A percentile compares a stretch with the other conserved stretches of the same genome.
Evolutionary conservation across 768 basidiomycete species (phyloP).

Genomic region (Neoboletus magnificus): DNA sequence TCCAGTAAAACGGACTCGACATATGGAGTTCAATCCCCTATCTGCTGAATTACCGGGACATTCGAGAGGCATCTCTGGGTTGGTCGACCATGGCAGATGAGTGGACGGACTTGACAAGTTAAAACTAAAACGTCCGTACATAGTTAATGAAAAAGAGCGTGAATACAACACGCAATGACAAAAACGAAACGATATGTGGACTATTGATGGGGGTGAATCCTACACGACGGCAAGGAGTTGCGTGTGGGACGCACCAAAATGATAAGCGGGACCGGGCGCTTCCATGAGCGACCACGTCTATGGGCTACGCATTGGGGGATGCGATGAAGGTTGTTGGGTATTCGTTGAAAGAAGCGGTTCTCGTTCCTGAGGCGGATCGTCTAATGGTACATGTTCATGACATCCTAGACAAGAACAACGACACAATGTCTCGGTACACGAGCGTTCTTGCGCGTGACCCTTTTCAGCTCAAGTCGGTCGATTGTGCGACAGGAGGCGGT

Average conservation of each 20-base stretch:
- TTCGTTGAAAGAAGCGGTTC: conserved; percentile 17
- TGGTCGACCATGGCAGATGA: not conserved
- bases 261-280: not conserved
- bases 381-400: not conserved
- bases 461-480: not conserved
- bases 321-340: conserved; percentile 9
- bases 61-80: not conserved
- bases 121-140: not conserved
- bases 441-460: conserved; percentile 9
- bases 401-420: conserved; percentile 15
- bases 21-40: not conserved
- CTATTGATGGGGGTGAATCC: not conserved
- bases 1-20: not conserved
- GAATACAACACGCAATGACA: not conserved
- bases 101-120: not conserved
- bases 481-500: not conserved
- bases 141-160: not conserved
- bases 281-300: too few species aligned
- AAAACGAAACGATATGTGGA: not conserved
- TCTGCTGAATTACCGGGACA: too few species aligned
- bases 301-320: too few species aligned
- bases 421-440: conserved; percentile 27
- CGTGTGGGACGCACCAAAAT: not conserved
- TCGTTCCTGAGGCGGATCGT: conserved; percentile 17
- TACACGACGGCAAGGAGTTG: not conserved